These are phyloP conservation scores for Fusarium aywerte DNA, from an alignment of 2,329 filamentous ascomycete species.

Conservation along the genomic window DNA sequence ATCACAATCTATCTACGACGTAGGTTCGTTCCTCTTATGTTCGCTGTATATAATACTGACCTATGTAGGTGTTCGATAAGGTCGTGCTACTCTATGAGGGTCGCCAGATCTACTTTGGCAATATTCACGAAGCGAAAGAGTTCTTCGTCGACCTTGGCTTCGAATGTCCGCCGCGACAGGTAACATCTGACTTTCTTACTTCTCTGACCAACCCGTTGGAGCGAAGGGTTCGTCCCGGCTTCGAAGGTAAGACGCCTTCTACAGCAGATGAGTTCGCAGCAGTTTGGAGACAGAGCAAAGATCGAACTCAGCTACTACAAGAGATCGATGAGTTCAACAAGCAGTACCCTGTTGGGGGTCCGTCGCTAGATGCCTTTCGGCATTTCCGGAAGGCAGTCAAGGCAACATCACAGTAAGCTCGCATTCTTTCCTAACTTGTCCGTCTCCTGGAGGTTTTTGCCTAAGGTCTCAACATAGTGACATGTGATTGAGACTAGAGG, in stretches of 20 bases:
- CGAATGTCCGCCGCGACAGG: slow-evolving; percentile 63
- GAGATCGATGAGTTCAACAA: background rate
- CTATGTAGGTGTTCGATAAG: slow-evolving; percentile 68
- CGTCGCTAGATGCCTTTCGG: background rate
- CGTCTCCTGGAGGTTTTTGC: too few relatives aligned
- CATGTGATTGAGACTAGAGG: rapidly evolving
- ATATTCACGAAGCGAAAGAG: slow-evolving; percentile 35
- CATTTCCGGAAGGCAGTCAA: background rate
- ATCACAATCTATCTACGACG: slow-evolving; percentile 51
- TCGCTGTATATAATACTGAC: background rate
- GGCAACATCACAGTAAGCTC: background rate
- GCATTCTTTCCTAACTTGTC: too few relatives aligned
- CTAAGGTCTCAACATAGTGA: background rate
- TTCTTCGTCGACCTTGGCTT: slow-evolving; percentile 62
- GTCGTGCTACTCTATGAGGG: slow-evolving; percentile 74
- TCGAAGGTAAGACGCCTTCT: slow-evolving; percentile 48
- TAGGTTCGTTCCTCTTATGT: rapidly evolving
- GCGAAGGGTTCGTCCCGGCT: slow-evolving; percentile 48
- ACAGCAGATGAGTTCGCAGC: slow-evolving; percentile 53
- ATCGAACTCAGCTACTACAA: background rate
- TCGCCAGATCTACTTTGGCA: slow-evolving; percentile 65
- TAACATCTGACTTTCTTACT: slow-evolving; percentile 77
- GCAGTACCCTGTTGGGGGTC: background rate
- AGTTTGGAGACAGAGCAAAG: slow-evolving; percentile 44
- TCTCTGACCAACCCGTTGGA: slow-evolving; percentile 57